Base-by-base conservation (phyloP, 495 filamentous ascomycete species). In the Penicillium ucsense region DNA sequence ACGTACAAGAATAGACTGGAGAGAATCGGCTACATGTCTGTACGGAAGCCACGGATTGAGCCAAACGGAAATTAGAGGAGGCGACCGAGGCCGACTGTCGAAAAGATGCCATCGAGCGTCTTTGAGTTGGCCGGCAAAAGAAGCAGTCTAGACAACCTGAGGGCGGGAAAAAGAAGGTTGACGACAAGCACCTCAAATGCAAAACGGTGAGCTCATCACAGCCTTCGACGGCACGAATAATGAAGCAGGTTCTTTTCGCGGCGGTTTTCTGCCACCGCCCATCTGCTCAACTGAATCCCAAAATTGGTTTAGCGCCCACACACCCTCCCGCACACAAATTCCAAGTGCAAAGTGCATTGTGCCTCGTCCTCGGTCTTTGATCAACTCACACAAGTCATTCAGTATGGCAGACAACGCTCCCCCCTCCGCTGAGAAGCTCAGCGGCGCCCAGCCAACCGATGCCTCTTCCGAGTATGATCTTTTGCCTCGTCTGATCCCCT, bases 401-500 rank as follows among this genome's bases (percentile, higher is more conserved):
- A 64, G 58, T 58, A 91, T 89, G 86, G 83, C 85, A 53, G 78
- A 83, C 70, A 80, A 77, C 62, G 66, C 64, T 52, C 74, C 68
- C 52, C 64, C 75, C 46, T 68, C 72, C 50, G 75, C 75, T 47
- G 73, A 76, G 56, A 71, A 79, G 63, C 72, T 72, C 71, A 77
- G 76, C 61, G 73, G 75, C 57, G 72, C 72, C 57, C 65, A 73
- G 44, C 59, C 63, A 10, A 66, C 64, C 45, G 78, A 82, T 50
- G 66, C 79, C 57, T 75, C 76, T 46, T 71, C 73, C 53, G 70
- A 86, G 61, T 76, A 94, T 74, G 86, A 94, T 70, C 76, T 97
- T 39, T 73, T 96, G 41, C 86, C 85, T 54, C 91, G 92, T 66
- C 72, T 98, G 56, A 84, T 95, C 57, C 82, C 84, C 41, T 81